A percentile compares a stretch with the other conserved stretches of the same genome.
phyloP scores from a whole-genome alignment of 768 basidiomycete genomes.

The Mycena olivaceomarginata region DNA sequence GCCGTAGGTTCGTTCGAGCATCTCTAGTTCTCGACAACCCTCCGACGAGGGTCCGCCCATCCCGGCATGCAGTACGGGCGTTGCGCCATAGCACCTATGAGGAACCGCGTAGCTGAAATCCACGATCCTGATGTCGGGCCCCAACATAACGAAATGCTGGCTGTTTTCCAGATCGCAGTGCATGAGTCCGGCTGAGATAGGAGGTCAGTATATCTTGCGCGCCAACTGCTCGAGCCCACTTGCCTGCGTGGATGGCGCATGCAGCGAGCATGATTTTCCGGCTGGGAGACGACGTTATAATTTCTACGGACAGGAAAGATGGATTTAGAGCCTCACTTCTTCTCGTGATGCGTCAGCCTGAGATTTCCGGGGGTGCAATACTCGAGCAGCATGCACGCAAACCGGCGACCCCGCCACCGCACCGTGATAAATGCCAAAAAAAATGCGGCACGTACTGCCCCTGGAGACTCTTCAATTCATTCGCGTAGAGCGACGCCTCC shows the following conservation, averaged over 20 bases:
- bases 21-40: slow-evolving; percentile 24
- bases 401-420: neutral
- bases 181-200: slow-evolving; percentile 18
- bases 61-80: slow-evolving; percentile 26
- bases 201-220: neutral
- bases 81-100: slow-evolving; percentile 24
- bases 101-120: slow-evolving; percentile 33
- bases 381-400: slow-evolving; percentile 40
- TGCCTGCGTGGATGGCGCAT: slow-evolving; percentile 34
- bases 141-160: slow-evolving; percentile 31
- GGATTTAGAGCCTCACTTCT: slow-evolving; percentile 10
- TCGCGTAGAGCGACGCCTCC: slow-evolving; percentile 31
- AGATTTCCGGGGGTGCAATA: slow-evolving; percentile 2
- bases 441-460: slow-evolving; percentile 32
- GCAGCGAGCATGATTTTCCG: slow-evolving; percentile 41
- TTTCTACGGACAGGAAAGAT: neutral
- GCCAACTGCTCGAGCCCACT: neutral
- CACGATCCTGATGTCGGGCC: slow-evolving; percentile 30
- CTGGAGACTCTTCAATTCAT: slow-evolving; percentile 17
- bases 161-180: slow-evolving; percentile 29
- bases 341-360: neutral
- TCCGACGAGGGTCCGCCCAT: slow-evolving; percentile 2
- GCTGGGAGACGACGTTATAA: slow-evolving; percentile 9
- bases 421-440: slow-evolving; percentile 36
- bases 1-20: slow-evolving; percentile 22